Conservation (phyloP, 148 eudicot species). For the Chenopodium berlandieri region DNA sequence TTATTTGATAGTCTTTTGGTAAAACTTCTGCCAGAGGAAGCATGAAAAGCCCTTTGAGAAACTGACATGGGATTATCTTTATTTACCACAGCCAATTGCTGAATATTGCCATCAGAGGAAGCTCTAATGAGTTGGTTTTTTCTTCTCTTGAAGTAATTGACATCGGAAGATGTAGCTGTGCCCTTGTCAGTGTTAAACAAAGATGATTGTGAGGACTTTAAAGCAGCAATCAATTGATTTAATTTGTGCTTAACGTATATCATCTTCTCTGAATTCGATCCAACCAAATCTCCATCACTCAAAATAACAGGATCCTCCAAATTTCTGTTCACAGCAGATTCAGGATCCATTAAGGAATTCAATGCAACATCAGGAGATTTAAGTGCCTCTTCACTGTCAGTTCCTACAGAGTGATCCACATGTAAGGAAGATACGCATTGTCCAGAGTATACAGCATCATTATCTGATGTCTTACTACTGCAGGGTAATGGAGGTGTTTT, state of each 20-base stretch:
- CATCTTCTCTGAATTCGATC: constrained; percentile 36
- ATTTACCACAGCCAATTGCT: constrained; percentile 26
- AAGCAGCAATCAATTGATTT: constrained; percentile 80
- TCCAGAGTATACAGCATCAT: constrained; percentile 24
- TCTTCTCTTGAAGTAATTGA: constrained; percentile 67
- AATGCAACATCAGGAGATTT: constrained; percentile 34
- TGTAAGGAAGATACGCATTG: constrained; percentile 34
- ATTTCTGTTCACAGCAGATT: constrained; percentile 31
- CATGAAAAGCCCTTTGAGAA: constrained; percentile 29
- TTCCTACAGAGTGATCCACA: constrained; percentile 29
- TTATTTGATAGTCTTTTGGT: constrained; percentile 41
- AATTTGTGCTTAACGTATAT: constrained; percentile 69
- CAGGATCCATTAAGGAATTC: constrained; percentile 33
- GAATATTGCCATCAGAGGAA: constrained; percentile 44
- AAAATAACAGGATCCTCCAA: constrained; percentile 37
- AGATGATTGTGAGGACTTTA: constrained; percentile 44
- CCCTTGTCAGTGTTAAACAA: constrained; percentile 35
- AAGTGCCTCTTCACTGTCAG: constrained; percentile 27
- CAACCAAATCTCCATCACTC: constrained; percentile 43
- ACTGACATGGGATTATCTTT: constrained; percentile 29
- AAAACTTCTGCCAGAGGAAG: constrained; percentile 37
- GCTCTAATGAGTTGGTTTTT: constrained; percentile 80
- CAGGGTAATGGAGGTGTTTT: constrained; percentile 43
- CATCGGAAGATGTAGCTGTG: constrained; percentile 42
- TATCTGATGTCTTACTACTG: constrained; percentile 31